These are phyloP conservation scores for Naegleria gruberi DNA, from an alignment of 208 protist genomes.

Conservation along the genomic window DNA sequence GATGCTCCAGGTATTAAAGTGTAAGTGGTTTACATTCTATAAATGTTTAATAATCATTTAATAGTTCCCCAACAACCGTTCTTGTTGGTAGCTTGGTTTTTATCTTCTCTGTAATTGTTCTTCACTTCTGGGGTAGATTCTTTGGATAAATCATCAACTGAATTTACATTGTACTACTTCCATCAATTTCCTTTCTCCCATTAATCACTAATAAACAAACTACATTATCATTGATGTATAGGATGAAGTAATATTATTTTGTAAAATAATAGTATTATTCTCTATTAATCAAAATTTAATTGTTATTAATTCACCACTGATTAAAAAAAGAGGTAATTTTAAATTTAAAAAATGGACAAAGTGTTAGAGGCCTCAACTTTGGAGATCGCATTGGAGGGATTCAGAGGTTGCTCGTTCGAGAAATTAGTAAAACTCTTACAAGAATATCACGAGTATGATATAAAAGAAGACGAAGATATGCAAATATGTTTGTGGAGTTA, in stretches of 20 bases:
- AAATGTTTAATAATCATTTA: background rate
- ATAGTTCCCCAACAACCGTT: background rate
- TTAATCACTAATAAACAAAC: too few species aligned
- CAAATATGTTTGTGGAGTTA: background rate
- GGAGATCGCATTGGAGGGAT: background rate
- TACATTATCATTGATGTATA: too few species aligned
- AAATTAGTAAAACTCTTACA: background rate
- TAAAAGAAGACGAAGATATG: background rate
- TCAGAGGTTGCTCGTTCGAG: background rate
- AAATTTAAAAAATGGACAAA: background rate
- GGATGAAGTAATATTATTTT: too few species aligned
- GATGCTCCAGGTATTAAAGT: conserved; percentile 14
- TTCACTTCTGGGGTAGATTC: conserved; percentile 18
- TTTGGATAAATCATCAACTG: background rate
- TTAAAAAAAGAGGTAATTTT: background rate
- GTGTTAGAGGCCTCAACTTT: background rate
- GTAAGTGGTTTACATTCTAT: background rate
- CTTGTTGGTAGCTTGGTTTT: conserved; percentile 7
- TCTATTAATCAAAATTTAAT: background rate
- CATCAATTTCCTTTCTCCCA: too few species aligned
- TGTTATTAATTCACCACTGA: too few species aligned
- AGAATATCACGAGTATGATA: background rate
- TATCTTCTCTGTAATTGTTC: conserved; percentile 3
- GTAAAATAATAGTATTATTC: too few species aligned
- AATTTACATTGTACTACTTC: too few species aligned